These are phyloP conservation scores for Boletus subparvulus DNA, from an alignment of 768 basidiomycete species.

Conservation along the genomic window DNA sequence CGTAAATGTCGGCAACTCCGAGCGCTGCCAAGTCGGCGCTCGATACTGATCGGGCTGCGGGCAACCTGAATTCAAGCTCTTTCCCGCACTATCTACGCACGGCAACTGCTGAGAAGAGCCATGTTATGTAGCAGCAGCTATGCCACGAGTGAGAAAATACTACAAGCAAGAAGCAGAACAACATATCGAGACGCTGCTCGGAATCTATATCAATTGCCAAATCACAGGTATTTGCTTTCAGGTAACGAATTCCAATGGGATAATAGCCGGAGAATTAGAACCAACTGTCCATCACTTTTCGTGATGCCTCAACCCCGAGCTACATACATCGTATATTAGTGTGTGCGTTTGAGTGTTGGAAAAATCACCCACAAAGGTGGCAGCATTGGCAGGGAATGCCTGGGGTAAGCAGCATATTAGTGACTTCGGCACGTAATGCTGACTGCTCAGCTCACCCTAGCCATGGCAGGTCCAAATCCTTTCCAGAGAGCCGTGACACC, in stretches of 20 bases:
- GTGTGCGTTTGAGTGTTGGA: not conserved
- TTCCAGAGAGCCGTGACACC: constrained; percentile 91
- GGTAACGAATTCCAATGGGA: not conserved
- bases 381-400: constrained; percentile 98
- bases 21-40: not conserved
- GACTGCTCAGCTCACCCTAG: constrained; percentile 53
- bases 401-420: constrained; percentile 30
- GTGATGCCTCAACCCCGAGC: constrained; percentile 91
- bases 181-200: constrained; percentile 7
- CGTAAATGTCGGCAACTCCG: constrained; percentile 11
- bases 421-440: not conserved
- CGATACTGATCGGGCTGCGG: not conserved
- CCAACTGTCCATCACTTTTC: constrained; percentile 75
- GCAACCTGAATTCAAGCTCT: not conserved
- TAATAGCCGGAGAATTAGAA: constrained; percentile 36
- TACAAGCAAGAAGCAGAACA: not conserved
- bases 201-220: constrained; percentile 5
- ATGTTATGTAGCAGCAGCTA: not conserved
- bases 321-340: constrained; percentile 29
- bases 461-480: constrained; percentile 98
- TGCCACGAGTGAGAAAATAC: constrained; percentile 8
- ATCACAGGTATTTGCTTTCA: constrained; percentile 4
- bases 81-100: constrained; percentile 1
- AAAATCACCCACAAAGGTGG: constrained; percentile 71
- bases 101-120: not conserved